phyloP scores from a whole-genome alignment of 2,329 filamentous ascomycete species.

The Blastomyces parvus region DNA sequence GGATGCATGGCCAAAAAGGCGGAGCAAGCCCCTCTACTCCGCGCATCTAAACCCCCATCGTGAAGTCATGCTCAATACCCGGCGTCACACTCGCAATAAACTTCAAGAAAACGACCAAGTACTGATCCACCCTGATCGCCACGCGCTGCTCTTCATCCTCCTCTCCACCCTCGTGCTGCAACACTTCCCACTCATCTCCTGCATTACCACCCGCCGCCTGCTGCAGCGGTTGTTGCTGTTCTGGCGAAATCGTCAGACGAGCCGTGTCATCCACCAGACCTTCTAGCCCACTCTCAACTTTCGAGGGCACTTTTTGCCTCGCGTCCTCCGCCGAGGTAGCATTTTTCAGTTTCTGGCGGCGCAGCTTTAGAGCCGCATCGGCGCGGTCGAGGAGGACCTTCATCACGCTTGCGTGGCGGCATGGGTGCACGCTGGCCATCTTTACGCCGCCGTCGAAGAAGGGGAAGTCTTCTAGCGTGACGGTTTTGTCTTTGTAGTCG shows the following conservation, averaged over 20 bases:
- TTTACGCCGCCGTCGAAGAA: constrained; percentile 87
- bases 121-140: constrained; percentile 44
- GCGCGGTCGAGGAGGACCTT: constrained; percentile 92
- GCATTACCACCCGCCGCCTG: constrained; percentile 33
- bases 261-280: constrained; percentile 75
- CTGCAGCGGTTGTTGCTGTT: constrained; percentile 25
- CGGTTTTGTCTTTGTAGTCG: constrained; percentile 97
- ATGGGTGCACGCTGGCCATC: constrained; percentile 94
- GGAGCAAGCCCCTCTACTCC: neutral
- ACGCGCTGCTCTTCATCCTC: constrained; percentile 38
- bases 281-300: constrained; percentile 59
- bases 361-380: constrained; percentile 81
- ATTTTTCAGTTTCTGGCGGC: constrained; percentile 68
- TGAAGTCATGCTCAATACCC: constrained; percentile 95
- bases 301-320: constrained; percentile 37
- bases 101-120: constrained; percentile 45
- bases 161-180: constrained; percentile 43
- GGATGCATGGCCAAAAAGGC: neutral
- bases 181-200: constrained; percentile 56
- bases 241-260: constrained; percentile 51
- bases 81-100: constrained; percentile 87
- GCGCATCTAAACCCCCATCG: constrained; percentile 66
- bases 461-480: constrained; percentile 93
- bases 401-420: constrained; percentile 96
- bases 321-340: constrained; percentile 40